Evolutionary conservation across 164 flowering plant species (phyloP), one percentile per base, ranked within the genome.

Genomic region (Chloranthus sessilifolius): DNA sequence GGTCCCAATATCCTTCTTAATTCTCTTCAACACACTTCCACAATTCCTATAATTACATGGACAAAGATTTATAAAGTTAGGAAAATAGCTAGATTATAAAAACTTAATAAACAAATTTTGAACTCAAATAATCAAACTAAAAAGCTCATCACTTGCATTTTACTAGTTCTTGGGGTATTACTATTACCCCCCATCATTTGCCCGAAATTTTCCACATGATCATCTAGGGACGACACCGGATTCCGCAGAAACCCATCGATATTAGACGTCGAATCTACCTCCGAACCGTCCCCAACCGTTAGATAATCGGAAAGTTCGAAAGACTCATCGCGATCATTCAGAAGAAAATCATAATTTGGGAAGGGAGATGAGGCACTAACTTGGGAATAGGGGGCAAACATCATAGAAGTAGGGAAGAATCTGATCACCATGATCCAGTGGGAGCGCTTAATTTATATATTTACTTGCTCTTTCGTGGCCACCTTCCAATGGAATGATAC

Each of bases 261-360:
- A n/a, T n/a, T n/a, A n/a, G n/a, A n/a, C 3, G 41, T 24, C 0
- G 59, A 47, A 17, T 56, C 60, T 2, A 55, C 66, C 4, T 43
- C n/a, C n/a, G 38, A 52, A 0, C 46, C 55, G 9, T 43, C 72
- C 2, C 53, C 70, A 10, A 52, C 7, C 19, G 60, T 2, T 0
- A 74, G 56, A 40, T 52, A 74, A 33, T 74, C 72, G 8, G 73
- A 69, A 3, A 69, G 6, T 20, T 65, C 61, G 38, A 74, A 67
- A 7, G 62, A 66, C n/a, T n/a, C n/a, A n/a, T n/a, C n/a, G n/a
- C n/a, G n/a, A n/a, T n/a, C n/a, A n/a, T n/a, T n/a, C n/a, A n/a
- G n/a, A n/a, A n/a, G n/a, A n/a, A n/a, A n/a, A n/a, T n/a, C n/a
- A n/a, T n/a, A n/a, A n/a, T n/a, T n/a, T n/a, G n/a, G n/a, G n/a